phyloP scores from a whole-genome alignment of 768 basidiomycete genomes.

The Solioccasus polychromus region DNA sequence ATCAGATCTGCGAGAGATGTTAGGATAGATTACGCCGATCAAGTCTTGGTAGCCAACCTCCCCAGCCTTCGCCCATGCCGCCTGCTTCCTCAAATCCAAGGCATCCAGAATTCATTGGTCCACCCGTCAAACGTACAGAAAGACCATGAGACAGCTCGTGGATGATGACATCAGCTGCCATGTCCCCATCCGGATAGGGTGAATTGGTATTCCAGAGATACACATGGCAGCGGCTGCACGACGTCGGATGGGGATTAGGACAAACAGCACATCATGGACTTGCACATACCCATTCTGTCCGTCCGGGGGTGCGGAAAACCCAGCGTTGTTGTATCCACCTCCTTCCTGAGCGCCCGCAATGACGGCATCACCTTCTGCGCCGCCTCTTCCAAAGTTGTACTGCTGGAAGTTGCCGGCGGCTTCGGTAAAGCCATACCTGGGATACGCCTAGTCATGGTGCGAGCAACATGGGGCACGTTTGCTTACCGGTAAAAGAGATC shows the following conservation, averaged over 20 bases:
- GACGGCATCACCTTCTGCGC: conserved; percentile 82
- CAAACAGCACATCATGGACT: background rate
- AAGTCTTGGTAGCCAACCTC: no score
- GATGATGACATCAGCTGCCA: conserved; percentile 96
- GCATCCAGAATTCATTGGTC: conserved; percentile 88
- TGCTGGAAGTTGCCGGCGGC: conserved; percentile 95
- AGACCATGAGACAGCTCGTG: conserved; percentile 88
- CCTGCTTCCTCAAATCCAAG: conserved; percentile 95
- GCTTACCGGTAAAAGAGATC: conserved; percentile 73
- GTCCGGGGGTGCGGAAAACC: conserved; percentile 85
- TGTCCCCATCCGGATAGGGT: conserved; percentile 92
- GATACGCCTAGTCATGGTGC: conserved; percentile 7
- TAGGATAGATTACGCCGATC: background rate
- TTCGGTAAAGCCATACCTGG: conserved; percentile 89
- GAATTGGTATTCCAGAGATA: conserved; percentile 91
- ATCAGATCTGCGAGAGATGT: conserved; percentile 59
- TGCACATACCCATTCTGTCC: conserved; percentile 67
- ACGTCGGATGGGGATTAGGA: background rate
- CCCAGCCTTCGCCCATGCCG: conserved; percentile 99
- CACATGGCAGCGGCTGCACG: conserved; percentile 83
- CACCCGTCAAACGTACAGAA: conserved; percentile 92
- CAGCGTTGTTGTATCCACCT: conserved; percentile 87
- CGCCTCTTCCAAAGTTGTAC: conserved; percentile 92
- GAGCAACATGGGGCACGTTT: background rate
- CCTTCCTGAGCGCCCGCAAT: conserved; percentile 97